A percentile compares a stretch with the other conserved stretches of the same genome.
These are phyloP conservation scores for Phytophthora citricola DNA, from an alignment of 352 stramenopile genomes.

Conservation along the genomic window DNA sequence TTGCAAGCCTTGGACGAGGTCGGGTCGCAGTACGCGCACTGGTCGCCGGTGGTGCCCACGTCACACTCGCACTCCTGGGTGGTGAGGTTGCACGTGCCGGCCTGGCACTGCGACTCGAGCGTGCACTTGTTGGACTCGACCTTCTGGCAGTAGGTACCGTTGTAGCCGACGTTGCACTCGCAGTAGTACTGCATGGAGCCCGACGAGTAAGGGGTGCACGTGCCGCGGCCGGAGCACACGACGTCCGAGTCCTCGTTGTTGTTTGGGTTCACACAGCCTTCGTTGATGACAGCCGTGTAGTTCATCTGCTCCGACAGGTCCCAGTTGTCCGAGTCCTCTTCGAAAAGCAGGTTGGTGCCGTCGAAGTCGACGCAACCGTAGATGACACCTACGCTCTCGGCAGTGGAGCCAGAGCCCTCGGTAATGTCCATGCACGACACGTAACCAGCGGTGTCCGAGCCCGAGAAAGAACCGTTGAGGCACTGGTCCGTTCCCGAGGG, in stretches of 20 bases:
- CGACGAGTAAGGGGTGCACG: slow-evolving; percentile 52
- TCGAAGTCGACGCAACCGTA: slow-evolving; percentile 87
- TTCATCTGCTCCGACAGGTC: slow-evolving; percentile 64
- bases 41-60: slow-evolving; percentile 63
- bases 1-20: slow-evolving; percentile 61
- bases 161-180: slow-evolving; percentile 80
- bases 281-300: slow-evolving; percentile 60
- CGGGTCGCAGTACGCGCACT: slow-evolving; percentile 76
- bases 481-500: slow-evolving; percentile 56
- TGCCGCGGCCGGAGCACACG: slow-evolving; percentile 81
- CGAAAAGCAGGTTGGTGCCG: slow-evolving; percentile 62
- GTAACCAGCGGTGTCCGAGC: slow-evolving; percentile 34
- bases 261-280: slow-evolving; percentile 68
- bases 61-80: slow-evolving; percentile 74
- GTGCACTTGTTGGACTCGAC: slow-evolving; percentile 79
- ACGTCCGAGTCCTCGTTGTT: slow-evolving; percentile 62
- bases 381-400: slow-evolving; percentile 59
- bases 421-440: slow-evolving; percentile 50
- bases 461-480: slow-evolving; percentile 37
- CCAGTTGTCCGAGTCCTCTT: slow-evolving; percentile 54
- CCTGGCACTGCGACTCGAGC: slow-evolving; percentile 66
- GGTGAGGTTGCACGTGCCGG: slow-evolving; percentile 66
- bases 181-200: slow-evolving; percentile 67
- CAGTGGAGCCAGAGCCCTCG: slow-evolving; percentile 38
- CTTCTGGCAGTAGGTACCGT: slow-evolving; percentile 79